These are phyloP conservation scores for Plectosphaerella plurivora DNA, from an alignment of 2,329 filamentous ascomycete species.

Conservation along the genomic window DNA sequence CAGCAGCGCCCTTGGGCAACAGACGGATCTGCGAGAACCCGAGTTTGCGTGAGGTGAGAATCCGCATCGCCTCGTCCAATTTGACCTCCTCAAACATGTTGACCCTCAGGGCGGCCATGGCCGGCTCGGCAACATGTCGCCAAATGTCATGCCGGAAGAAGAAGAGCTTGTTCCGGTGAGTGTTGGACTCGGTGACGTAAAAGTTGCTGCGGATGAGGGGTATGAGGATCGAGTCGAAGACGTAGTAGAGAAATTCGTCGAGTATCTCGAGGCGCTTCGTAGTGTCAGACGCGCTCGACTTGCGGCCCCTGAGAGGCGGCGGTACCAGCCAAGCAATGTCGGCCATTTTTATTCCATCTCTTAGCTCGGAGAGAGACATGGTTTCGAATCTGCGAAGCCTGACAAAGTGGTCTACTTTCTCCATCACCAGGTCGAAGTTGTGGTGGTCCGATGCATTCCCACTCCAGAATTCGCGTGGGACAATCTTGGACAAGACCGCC, in stretches of 20 bases:
- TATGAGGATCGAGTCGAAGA: constrained; percentile 88
- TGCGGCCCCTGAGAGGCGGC: constrained; percentile 40
- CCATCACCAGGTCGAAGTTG: constrained; percentile 61
- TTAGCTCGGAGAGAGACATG: constrained; percentile 72
- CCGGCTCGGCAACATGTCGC: constrained; percentile 70
- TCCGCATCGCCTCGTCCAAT: constrained; percentile 45
- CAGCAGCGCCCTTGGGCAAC: constrained; percentile 71
- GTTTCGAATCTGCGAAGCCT: constrained; percentile 75
- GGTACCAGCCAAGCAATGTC: constrained; percentile 70
- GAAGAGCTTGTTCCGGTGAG: constrained; percentile 75
- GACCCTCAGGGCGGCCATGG: constrained; percentile 60
- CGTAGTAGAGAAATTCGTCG: constrained; percentile 81
- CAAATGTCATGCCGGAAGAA: constrained; percentile 96
- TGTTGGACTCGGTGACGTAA: constrained; percentile 87
- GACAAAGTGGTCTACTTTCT: constrained; percentile 73
- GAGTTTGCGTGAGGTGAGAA: constrained; percentile 59
- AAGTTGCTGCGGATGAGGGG: constrained; percentile 85
- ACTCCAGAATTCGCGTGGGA: constrained; percentile 77
- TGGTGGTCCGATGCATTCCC: constrained; percentile 40
- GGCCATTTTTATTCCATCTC: constrained; percentile 70
- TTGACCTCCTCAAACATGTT: constrained; percentile 78
- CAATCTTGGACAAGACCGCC: constrained; percentile 64
- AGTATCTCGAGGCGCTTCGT: constrained; percentile 76
- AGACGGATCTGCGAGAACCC: constrained; percentile 77
- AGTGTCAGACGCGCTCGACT: constrained; percentile 66